phyloP scores from a whole-genome alignment of 345 rosid genomes.

The Eucalyptus sp. region DNA sequence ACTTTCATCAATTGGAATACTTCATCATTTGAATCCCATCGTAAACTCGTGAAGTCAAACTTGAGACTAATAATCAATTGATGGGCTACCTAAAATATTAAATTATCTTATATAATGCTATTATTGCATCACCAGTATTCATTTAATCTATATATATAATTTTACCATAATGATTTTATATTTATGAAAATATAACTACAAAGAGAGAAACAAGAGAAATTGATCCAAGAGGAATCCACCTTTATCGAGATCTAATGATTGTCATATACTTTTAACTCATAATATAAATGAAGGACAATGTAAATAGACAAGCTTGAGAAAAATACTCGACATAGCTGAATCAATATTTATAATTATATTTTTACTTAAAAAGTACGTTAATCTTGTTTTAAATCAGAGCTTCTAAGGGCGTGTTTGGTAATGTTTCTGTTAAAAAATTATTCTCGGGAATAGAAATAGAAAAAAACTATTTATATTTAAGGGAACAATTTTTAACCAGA shows the following conservation, averaged over 20 bases:
- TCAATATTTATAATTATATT: neutral
- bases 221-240: accelerated
- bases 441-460: no score
- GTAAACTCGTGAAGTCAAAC: accelerated
- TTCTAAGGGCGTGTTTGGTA: neutral
- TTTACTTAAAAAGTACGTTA: neutral
- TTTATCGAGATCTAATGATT: neutral
- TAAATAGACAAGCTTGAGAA: accelerated
- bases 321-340: accelerated
- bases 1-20: accelerated
- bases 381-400: accelerated
- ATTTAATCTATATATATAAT: accelerated
- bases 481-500: no score
- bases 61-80: neutral
- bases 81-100: accelerated
- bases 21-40: neutral
- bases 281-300: neutral
- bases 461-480: no score
- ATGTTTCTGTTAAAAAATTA: no score
- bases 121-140: accelerated
- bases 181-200: neutral
- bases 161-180: accelerated
- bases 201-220: neutral
- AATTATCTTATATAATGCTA: neutral
- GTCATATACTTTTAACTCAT: accelerated